Evolutionary conservation across 2,329 filamentous ascomycete species (phyloP).

Genomic region (Penicillium rolfsii): DNA sequence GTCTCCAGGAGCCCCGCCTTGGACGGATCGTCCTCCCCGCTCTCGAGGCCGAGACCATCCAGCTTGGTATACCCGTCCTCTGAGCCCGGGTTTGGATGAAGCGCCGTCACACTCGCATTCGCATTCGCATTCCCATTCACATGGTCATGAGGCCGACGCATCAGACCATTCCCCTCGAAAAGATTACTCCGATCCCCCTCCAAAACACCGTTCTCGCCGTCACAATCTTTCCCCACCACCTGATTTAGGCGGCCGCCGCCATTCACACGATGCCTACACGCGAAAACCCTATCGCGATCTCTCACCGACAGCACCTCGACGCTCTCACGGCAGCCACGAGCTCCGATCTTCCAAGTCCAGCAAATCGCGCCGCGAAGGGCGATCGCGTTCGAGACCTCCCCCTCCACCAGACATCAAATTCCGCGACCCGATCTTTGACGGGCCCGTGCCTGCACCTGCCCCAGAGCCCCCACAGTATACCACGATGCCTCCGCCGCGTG

Average conservation of each 20-base stretch:
- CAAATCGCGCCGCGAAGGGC: slow-evolving; percentile 20
- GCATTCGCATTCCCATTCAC: neutral
- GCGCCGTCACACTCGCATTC: neutral
- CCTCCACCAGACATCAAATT: slow-evolving; percentile 27
- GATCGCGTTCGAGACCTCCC: slow-evolving; percentile 19
- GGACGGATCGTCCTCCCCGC: slow-evolving; percentile 24
- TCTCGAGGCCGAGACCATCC: slow-evolving; percentile 30
- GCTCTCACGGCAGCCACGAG: slow-evolving; percentile 16
- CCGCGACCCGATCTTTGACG: slow-evolving; percentile 32
- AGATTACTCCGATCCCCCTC: slow-evolving; percentile 6
- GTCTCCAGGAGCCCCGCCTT: slow-evolving; percentile 29
- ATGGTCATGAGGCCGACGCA: slow-evolving; percentile 26
- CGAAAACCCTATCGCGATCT: slow-evolving; percentile 35
- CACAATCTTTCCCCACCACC: slow-evolving; percentile 36
- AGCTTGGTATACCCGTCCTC: slow-evolving; percentile 21
- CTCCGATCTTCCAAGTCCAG: slow-evolving; percentile 11
- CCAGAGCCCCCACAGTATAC: slow-evolving; percentile 25
- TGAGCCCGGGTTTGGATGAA: slow-evolving; percentile 27
- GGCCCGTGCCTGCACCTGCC: slow-evolving; percentile 17
- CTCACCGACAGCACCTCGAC: slow-evolving; percentile 27
- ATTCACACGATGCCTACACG: slow-evolving; percentile 44
- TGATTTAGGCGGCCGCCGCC: slow-evolving; percentile 34
- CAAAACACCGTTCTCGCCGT: slow-evolving; percentile 23
- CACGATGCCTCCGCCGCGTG: slow-evolving; percentile 20
- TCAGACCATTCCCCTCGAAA: slow-evolving; percentile 31